Conservation (phyloP, 805 yeast species). For the Lipomyces spencermartinsiae region DNA sequence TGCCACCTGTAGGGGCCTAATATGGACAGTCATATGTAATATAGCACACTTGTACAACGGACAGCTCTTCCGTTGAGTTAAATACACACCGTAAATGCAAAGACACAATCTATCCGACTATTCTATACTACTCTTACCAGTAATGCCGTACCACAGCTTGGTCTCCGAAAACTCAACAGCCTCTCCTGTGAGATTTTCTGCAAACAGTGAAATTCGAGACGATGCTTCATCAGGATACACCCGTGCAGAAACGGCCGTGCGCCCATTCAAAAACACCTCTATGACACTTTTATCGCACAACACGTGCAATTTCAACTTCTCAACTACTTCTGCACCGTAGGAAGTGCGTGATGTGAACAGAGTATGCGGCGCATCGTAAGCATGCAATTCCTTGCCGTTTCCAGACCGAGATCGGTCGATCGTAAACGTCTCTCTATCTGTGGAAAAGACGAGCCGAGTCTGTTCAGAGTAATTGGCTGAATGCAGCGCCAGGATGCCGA, state of each 20-base stretch:
- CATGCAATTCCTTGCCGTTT: background rate
- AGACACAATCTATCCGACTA: background rate
- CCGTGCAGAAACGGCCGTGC: slow-evolving; percentile 7
- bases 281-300: slow-evolving; percentile 13
- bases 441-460: background rate
- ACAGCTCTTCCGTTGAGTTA: background rate
- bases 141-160: slow-evolving; percentile 5
- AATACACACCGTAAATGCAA: background rate
- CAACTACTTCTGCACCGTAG: background rate
- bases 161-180: slow-evolving; percentile 1
- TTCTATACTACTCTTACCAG: background rate
- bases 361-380: slow-evolving; percentile 6
- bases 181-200: background rate
- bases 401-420: background rate
- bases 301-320: slow-evolving; percentile 6
- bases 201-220: slow-evolving; percentile 9
- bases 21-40: background rate
- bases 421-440: slow-evolving; percentile 2
- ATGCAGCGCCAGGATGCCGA: slow-evolving; percentile 2
- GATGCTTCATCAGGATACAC: slow-evolving; percentile 7
- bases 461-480: background rate
- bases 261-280: slow-evolving; percentile 13
- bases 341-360: background rate
- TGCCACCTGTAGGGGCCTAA: background rate
- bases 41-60: background rate